phyloP scores from a whole-genome alignment of 208 protist genomes.

The Herpetomonas samuelpessoai region DNA sequence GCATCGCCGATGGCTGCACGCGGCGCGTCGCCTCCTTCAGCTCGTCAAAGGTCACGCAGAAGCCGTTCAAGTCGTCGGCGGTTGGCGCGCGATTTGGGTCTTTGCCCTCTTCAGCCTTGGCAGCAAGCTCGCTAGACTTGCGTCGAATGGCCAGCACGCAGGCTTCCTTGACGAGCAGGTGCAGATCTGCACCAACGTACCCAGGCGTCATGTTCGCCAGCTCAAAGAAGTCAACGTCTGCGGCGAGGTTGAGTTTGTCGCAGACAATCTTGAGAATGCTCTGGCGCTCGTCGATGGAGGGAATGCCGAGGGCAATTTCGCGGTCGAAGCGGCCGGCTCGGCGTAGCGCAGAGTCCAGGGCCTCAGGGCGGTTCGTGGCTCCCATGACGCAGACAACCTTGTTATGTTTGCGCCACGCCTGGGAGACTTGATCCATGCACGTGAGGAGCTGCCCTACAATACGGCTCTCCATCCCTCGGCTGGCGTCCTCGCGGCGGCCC shows the following conservation, averaged over 20 bases:
- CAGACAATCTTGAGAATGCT: conserved; percentile 90
- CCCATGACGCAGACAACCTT: conserved; percentile 95
- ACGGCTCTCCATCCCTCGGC: conserved; percentile 98
- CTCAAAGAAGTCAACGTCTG: conserved; percentile 93
- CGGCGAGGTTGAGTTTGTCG: conserved; percentile 71
- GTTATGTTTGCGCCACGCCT: conserved; percentile 80
- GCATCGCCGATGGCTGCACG: conserved; percentile 97
- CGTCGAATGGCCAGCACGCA: conserved; percentile 87
- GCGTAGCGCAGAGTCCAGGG: conserved; percentile 95
- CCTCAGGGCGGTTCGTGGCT: conserved; percentile 95
- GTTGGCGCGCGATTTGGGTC: background rate
- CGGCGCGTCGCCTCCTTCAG: conserved; percentile 91
- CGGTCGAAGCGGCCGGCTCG: conserved; percentile 97
- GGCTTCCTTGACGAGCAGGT: conserved; percentile 94
- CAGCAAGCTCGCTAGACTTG: conserved; percentile 72
- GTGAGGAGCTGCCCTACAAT: conserved; percentile 99
- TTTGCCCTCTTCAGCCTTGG: conserved; percentile 7
- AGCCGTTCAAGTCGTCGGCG: conserved; percentile 50
- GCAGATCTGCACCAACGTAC: conserved; percentile 98
- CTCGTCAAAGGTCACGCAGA: conserved; percentile 79
- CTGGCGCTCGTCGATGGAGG: conserved; percentile 89
- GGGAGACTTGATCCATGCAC: conserved; percentile 96
- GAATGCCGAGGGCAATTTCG: conserved; percentile 97
- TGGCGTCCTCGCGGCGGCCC: conserved; percentile 92
- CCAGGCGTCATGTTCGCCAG: conserved; percentile 96